phyloP scores from a whole-genome alignment of 2,329 filamentous ascomycete genomes.

The Bipolaris bicolor region DNA sequence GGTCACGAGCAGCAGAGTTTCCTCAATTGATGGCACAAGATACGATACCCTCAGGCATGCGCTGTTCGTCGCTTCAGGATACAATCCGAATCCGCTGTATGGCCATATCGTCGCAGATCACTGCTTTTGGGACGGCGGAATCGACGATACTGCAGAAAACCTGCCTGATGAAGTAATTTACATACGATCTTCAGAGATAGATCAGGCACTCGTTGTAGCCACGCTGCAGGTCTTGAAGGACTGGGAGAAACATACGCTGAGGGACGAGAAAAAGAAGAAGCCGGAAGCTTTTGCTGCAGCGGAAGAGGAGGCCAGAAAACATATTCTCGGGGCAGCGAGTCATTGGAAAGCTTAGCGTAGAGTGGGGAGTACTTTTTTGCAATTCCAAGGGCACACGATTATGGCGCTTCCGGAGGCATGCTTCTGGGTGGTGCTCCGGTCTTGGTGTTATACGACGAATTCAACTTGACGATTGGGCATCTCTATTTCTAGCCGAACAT shows the following conservation, averaged over 20 bases:
- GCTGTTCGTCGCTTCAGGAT: slow-evolving; percentile 33
- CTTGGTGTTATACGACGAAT: no score
- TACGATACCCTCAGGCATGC: slow-evolving; percentile 43
- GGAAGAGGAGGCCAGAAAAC: slow-evolving; percentile 29
- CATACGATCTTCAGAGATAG: slow-evolving; percentile 32
- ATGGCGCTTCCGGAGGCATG: no score
- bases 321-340: slow-evolving; percentile 30
- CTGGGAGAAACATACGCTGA: slow-evolving; percentile 39
- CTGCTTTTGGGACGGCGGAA: slow-evolving; percentile 42
- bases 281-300: slow-evolving; percentile 27
- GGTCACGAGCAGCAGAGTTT: slow-evolving; percentile 37
- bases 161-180: slow-evolving; percentile 40
- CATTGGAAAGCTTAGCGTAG: slow-evolving; percentile 30
- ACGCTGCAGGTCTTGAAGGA: slow-evolving; percentile 44
- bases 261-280: slow-evolving; percentile 29
- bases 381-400: no score
- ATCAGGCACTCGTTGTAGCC: slow-evolving; percentile 37
- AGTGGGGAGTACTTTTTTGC: not conserved
- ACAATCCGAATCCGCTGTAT: slow-evolving; percentile 37
- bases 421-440: no score
- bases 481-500: no score
- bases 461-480: no score
- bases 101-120: slow-evolving; percentile 47
- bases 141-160: slow-evolving; percentile 24
- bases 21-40: slow-evolving; percentile 30